These are phyloP conservation scores for Vanrija sp. DNA, from an alignment of 1,284 basidiomycete species.

Conservation along the genomic window DNA sequence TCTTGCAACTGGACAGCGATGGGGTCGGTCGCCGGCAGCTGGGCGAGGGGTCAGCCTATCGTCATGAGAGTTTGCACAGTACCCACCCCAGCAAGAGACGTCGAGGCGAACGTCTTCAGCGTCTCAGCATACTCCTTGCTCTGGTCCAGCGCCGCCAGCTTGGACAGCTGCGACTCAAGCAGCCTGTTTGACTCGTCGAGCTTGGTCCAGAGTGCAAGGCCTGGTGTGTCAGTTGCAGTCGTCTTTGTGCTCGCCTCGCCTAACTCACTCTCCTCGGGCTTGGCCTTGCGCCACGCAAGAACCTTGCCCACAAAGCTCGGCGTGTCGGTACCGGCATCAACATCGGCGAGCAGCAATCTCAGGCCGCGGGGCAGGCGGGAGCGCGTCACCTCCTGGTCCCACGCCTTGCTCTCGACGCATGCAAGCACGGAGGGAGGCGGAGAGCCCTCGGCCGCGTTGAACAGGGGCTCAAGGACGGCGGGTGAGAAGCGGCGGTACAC, in stretches of 20 bases:
- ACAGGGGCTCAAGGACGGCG: conserved; percentile 61
- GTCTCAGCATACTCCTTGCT: conserved; percentile 35
- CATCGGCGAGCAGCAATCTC: conserved; percentile 81
- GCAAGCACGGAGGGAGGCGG: conserved; percentile 46
- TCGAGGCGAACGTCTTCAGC: conserved; percentile 11
- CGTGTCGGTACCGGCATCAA: conserved; percentile 89
- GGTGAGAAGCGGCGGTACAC: conserved; percentile 87
- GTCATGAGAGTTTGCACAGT: neutral
- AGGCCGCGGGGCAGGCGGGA: conserved; percentile 77
- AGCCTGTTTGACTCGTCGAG: conserved; percentile 54
- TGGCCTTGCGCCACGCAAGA: conserved; percentile 72
- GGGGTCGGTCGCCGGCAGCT: neutral
- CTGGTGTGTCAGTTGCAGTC: conserved; percentile 43
- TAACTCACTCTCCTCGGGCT: conserved; percentile 57
- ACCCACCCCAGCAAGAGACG: conserved; percentile 28
- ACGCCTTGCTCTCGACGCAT: conserved; percentile 11
- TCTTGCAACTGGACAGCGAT: conserved; percentile 1
- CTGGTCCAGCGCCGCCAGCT: conserved; percentile 34
- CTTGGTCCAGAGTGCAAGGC: conserved; percentile 65
- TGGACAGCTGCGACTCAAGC: conserved; percentile 32
- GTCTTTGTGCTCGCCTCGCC: neutral
- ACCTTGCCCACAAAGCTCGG: conserved; percentile 87
- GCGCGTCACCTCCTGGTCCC: conserved; percentile 54
- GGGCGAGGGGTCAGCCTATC: neutral
- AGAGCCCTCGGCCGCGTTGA: conserved; percentile 53